Evolutionary conservation across 1,284 basidiomycete genomes (phyloP), one percentile per base, ranked within the genome.

Genomic region (Acaromyces ingoldii): DNA sequence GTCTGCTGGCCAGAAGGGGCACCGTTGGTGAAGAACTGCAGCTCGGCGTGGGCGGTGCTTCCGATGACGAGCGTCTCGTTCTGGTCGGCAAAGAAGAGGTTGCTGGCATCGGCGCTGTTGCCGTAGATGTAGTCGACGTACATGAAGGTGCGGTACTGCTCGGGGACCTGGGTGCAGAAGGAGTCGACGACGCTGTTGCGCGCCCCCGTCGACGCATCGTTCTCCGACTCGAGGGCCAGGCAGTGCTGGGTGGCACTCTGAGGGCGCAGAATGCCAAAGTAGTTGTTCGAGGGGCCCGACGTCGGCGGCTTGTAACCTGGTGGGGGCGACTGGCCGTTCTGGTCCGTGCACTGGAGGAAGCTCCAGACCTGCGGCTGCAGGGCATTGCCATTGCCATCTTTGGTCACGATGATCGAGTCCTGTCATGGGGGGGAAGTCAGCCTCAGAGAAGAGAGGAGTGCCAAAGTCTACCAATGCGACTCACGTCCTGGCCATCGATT

Each of bases 11-110:
- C 38, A 17, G 38, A 24, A 9, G 7, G 7, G 7, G 38, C 7
- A 9, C 9, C 7, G 25, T 44, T 44, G 26, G 42, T 44, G 26
- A 44, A 44, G 24, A 44, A 44, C 30, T 44, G 42, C n/a, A 44
- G 17, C 30, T 44, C 42, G 15, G 13, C 15, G 24, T 44, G 42
- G 24, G 42, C 15, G 17, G 42, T 44, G 24, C 24, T 33, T 6
- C 15, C 13, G 24, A 44, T 44, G 42, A 44, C 26, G 15, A 33
- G 11, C 6, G 42, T 44, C 30, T 17, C 24, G 24, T 44, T 24
- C 24, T 44, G 21, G 24, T 44, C 26, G 30, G 13, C 42, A 44
- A 44, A 44, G 42, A 44, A 44, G 13, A 44, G 24, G 24, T 33
- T 24, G 17, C 21, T 29, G 6, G 21, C 42, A 44, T 24, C 42